Conservation (phyloP, 2,329 filamentous ascomycete genomes). For the Delphinella strobiligena region DNA sequence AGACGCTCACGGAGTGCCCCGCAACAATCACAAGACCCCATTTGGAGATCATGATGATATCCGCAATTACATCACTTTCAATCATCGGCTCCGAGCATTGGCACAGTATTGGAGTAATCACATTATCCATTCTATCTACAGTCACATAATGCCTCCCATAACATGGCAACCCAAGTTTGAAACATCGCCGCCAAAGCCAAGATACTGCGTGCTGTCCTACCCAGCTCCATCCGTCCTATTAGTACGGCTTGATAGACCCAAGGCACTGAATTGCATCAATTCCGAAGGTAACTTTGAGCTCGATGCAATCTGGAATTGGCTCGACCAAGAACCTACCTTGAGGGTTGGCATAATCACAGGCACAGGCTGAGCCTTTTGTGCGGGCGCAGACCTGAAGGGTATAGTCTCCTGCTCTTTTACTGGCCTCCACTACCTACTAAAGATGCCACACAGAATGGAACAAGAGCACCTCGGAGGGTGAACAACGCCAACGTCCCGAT, state of each 20-base stretch:
- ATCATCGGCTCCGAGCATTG: background rate
- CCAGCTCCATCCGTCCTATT: constrained; percentile 20
- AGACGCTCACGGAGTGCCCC: too few species aligned
- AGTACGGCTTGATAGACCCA: constrained; percentile 22
- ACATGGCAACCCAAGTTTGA: constrained; percentile 12
- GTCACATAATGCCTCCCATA: background rate
- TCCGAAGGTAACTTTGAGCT: constrained; percentile 20
- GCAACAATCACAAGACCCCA: too few species aligned
- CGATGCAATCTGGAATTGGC: constrained; percentile 20
- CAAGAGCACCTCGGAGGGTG: constrained; percentile 15
- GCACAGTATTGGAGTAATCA: too few species aligned
- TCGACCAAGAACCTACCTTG: constrained; percentile 20
- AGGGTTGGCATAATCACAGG: constrained; percentile 23
- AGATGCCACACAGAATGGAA: constrained; percentile 19
- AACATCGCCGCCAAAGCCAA: constrained; percentile 13
- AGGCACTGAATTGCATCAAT: constrained; percentile 24
- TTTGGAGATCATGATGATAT: too few species aligned
- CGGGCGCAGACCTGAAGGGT: constrained; percentile 25
- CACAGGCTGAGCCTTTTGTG: constrained; percentile 23
- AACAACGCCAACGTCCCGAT: constrained; percentile 17
- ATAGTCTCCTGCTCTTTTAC: constrained; percentile 3
- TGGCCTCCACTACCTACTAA: background rate
- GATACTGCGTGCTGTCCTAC: constrained; percentile 19
- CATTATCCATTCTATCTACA: background rate
- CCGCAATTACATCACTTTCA: too few species aligned